These are phyloP conservation scores for Rossbeevera mucosa DNA, from an alignment of 768 basidiomycete genomes.

Conservation along the genomic window DNA sequence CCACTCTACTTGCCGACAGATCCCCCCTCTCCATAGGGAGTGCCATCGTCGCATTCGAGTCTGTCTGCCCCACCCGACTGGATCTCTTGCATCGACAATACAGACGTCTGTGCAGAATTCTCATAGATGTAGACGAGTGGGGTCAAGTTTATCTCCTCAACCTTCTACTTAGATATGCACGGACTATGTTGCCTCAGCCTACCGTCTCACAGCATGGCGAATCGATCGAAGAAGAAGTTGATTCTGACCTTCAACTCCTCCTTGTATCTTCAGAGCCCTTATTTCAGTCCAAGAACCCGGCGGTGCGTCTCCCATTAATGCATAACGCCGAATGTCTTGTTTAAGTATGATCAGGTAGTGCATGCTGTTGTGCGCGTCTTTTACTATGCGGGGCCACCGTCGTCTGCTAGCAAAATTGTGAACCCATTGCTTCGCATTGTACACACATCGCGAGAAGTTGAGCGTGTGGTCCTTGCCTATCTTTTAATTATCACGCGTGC, in stretches of 20 bases:
- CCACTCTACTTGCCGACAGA: conserved; percentile 60
- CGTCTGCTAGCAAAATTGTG: conserved; percentile 52
- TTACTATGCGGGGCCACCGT: conserved; percentile 66
- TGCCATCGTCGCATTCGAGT: conserved; percentile 79
- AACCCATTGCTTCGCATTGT: conserved; percentile 74
- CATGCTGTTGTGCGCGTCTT: conserved; percentile 69
- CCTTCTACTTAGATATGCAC: conserved; percentile 75
- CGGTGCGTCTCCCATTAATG: conserved; percentile 45
- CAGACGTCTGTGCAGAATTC: conserved; percentile 72
- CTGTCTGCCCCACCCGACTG: conserved; percentile 80
- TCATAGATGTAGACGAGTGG: conserved; percentile 96
- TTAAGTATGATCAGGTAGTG: conserved; percentile 54
- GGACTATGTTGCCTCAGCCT: conserved; percentile 77
- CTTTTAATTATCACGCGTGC: conserved; percentile 58
- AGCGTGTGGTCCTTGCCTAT: conserved; percentile 71
- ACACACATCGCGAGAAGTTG: conserved; percentile 63
- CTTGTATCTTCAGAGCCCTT: conserved; percentile 69
- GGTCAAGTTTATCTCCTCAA: conserved; percentile 80
- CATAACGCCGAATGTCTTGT: background rate
- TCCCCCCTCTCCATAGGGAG: conserved; percentile 87
- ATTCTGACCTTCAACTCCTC: conserved; percentile 73
- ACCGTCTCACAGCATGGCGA: conserved; percentile 29
- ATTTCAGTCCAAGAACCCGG: conserved; percentile 82
- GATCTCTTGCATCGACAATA: conserved; percentile 90
- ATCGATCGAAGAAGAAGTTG: conserved; percentile 55